A percentile compares a stretch with the other conserved stretches of the same genome.
phyloP scores from a whole-genome alignment of 257 asterid genomes.

The Galeopsis tetrahit region DNA sequence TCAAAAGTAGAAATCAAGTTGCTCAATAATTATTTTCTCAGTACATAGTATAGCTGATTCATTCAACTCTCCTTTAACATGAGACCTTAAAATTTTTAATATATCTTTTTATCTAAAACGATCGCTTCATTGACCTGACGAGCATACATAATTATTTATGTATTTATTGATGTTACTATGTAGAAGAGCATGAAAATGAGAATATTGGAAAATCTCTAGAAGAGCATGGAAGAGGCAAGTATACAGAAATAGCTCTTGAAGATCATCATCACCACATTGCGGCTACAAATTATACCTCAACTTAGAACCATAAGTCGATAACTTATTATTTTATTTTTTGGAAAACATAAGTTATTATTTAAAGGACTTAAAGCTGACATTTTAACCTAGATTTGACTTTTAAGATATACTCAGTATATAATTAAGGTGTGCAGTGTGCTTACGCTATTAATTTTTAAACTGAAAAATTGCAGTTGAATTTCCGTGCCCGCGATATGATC shows the following conservation, averaged over 20 bases:
- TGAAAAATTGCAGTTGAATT: neutral
- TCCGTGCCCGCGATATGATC: neutral
- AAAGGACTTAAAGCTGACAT: slow-evolving; percentile 25
- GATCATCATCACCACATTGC: slow-evolving; percentile 17
- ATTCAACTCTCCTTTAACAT: too few species aligned
- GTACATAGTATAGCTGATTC: too few species aligned
- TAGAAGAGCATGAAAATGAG: neutral
- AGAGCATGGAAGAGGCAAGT: slow-evolving; percentile 24
- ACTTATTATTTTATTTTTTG: neutral
- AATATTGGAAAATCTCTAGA: neutral
- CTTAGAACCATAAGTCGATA: neutral
- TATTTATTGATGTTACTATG: too few species aligned
- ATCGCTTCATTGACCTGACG: too few species aligned
- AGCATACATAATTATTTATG: too few species aligned
- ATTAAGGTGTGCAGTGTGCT: neutral
- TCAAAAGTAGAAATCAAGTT: too few species aligned
- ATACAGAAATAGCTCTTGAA: slow-evolving; percentile 4
- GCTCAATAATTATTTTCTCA: too few species aligned
- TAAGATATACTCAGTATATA: neutral
- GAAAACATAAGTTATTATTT: too few species aligned
- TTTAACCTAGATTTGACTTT: slow-evolving; percentile 7
- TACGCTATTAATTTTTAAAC: neutral
- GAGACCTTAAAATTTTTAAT: too few species aligned
- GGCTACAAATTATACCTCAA: neutral
- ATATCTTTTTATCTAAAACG: too few species aligned